Base-by-base conservation (phyloP, 2,329 filamentous ascomycete species). In the Neofusicoccum umdonicola region DNA sequence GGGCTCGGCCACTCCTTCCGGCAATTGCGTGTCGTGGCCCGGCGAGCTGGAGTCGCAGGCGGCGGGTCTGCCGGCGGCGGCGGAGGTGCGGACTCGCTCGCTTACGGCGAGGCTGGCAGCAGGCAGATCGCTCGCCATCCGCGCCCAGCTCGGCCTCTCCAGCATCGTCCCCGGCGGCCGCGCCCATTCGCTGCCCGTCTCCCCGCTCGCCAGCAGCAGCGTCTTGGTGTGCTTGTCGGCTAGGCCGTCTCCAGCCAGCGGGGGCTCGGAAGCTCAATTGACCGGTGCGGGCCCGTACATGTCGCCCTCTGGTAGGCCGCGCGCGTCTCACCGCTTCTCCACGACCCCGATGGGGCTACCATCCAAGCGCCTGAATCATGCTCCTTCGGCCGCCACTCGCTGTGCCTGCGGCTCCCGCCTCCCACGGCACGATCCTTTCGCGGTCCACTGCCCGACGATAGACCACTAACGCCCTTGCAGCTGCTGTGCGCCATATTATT, bases 271-370 rank as follows among this genome's bases (percentile, higher is more conserved):
- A 22, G 41, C 56, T 60, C 41, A 47, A 47, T 60, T 60, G 56
- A 60, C 56, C 56, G 56, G 56, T 60, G 56, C 56, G 56, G 56
- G 39, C 19, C 56, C 12, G 44, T 50, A 62, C 58, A 51, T 51
- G 45, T 48, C 58, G 58, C 44, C 34, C 8, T 62, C 47, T 51
- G 45, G 41, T 51, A 42, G 62, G 51, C 52, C 62, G 12, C 41
- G 12, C 41, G 17, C 7, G 15, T n/a, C 52, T 64, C 62, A 64
- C 62, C 62, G 62, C 62, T 64, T 64, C 62, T 64, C 62, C 62
- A 64, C 62, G 44, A 15, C 45, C 42, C 17, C 15, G 34, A 57
- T 58, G 51, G 62, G 51, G 51, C 51, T 57, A 57, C 62, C 34
- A 22, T 42, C n/a, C 42, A 64, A 44, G 42, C 62, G 52, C 62